Evolutionary conservation across 2,329 filamentous ascomycete species (phyloP), one percentile per base, ranked within the genome.

Genomic region (Didymellaceae sp.): DNA sequence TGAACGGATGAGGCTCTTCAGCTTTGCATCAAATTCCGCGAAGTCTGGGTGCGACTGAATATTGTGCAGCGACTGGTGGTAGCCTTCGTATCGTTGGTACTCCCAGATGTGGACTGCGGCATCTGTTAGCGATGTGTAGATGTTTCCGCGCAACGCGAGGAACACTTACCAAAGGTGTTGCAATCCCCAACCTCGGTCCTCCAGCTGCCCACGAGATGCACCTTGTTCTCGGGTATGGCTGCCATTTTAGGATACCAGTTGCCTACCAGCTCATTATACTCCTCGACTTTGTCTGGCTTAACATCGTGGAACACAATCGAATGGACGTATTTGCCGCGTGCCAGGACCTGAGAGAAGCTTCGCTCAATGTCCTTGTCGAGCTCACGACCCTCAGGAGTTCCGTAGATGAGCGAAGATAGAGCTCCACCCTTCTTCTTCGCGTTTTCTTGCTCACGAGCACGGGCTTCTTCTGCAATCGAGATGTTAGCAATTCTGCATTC

Each of bases 151-250:
- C 16, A 16, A 20, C 5, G 14, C 21, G 14, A 8, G 21, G 13
- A 32, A 14, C 35, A 18, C 84, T 55, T 83, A 96, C 92, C 86
- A 77, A 99, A 99, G 0, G 92, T 97, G 70, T 99, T 91, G 72
- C 91, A 95, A 66, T 99, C 93, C 55, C 94, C 94, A 42, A 99
- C 92, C 74, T 99, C 94, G 13, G 92, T 97, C 74, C 93, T 86
- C 94, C 94, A 99, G 80, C 93, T 97, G 65, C 94, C 94, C 5
- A 99, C 94, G 49, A 99, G 79, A 74, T 99, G 87, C 62, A 99
- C 93, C 77, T 93, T 93, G 77, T 97, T 96, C 76, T 94, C 88
- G 16, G 89, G 86, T 61, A 86, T 82, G 52, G 83, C 82, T 35
- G 94, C 94, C 82, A 97, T 91, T 70, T 84, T 86, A 7, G 94